Base-by-base conservation (phyloP, 805 yeast species). In the Kluyveromyces starmeri region DNA sequence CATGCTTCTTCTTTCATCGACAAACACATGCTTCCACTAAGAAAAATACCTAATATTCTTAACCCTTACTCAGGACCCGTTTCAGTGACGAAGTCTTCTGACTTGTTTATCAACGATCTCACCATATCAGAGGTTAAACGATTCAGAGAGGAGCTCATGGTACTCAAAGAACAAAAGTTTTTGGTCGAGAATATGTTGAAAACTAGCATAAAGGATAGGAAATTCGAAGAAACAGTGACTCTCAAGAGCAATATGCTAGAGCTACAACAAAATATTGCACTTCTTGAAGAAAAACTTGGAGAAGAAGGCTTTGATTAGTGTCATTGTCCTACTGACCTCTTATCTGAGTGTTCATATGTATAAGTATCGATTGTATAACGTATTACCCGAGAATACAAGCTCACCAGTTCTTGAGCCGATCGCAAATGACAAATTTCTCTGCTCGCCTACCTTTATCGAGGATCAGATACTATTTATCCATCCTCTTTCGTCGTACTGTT, bases 131-230 rank as follows among this genome's bases (percentile, higher is more conserved):
- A 77, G 42, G 70, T 81, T 7, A 65, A 86, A 27, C 67, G 67
- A 32, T 58, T 67, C 18, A 59, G 92, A 29, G 89, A 85, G 44
- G 78, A 80, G 43, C 59, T 88, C 38, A 82, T 88, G 80, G 96
- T 89, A 8, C 59, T 85, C 50, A 79, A 79, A 40, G 97, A 88
- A 51, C 97, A 88, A 48, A 67, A 68, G 45, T 88, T 72, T 45
- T 57, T 89, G 40, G 76, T 89, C 3, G 72, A 74, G 38, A 67
- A 73, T 11, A 72, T 79, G 71, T 69, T 83, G 18, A 64, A 67
- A 2, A 73, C 68, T 10, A 73, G 78, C 23, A 82, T 78, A 40
- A 68, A 67, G 43, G 75, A 71, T 34, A 61, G 96, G 28, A 73
- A 75, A 43, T 83, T 84, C 49, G 96, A 86, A 38, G 95, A 83